Conservation (phyloP, 2,329 filamentous ascomycete species). For the Stylonectria norvegica region DNA sequence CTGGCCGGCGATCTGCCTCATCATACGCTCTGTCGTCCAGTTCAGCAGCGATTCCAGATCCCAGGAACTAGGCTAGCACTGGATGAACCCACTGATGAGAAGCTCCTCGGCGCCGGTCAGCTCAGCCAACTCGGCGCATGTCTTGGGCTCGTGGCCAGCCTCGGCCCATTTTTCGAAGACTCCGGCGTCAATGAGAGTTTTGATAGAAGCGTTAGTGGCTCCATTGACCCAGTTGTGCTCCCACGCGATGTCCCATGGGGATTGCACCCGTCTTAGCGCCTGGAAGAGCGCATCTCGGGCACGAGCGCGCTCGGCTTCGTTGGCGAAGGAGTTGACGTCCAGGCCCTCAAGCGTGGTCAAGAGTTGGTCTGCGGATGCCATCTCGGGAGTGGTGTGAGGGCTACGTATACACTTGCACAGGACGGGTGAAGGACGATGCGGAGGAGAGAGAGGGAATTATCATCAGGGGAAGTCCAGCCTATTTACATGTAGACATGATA, state of each 20-base stretch:
- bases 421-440: too few relatives aligned
- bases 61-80: too few relatives aligned
- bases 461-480: too few relatives aligned
- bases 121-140: conserved; percentile 30
- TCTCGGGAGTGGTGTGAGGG: too few relatives aligned
- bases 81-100: conserved; percentile 32
- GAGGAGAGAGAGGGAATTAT: too few relatives aligned
- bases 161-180: conserved; percentile 36
- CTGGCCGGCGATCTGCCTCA: conserved; percentile 35
- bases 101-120: conserved; percentile 32
- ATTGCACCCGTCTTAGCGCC: conserved; percentile 32
- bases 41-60: background rate
- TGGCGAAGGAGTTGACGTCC: conserved; percentile 27
- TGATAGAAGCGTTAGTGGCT: conserved; percentile 33
- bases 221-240: conserved; percentile 35
- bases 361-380: conserved; percentile 26
- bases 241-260: conserved; percentile 39
- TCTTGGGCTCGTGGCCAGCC: conserved; percentile 27
- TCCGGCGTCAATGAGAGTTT: conserved; percentile 37
- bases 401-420: too few relatives aligned
- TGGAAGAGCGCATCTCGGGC: conserved; percentile 31
- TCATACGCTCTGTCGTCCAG: conserved; percentile 27
- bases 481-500: too few relatives aligned
- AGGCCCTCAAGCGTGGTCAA: conserved; percentile 25
- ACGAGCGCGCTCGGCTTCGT: conserved; percentile 32